These are phyloP conservation scores for Trypanosoma avium DNA, from an alignment of 208 protist species.

Conservation along the genomic window DNA sequence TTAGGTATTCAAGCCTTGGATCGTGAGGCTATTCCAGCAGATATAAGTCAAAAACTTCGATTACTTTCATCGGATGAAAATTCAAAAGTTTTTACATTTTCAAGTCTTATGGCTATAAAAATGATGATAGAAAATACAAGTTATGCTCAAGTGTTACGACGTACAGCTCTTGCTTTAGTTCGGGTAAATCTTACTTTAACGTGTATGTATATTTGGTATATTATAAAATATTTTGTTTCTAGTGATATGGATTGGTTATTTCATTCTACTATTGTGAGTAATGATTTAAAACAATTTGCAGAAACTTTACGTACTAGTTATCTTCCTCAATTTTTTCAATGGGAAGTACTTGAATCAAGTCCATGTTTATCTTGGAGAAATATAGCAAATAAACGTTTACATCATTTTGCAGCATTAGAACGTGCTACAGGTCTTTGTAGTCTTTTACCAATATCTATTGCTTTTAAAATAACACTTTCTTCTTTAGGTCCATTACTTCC, in stretches of 20 bases:
- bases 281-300: not conserved
- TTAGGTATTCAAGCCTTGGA: not conserved
- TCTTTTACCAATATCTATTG: not conserved
- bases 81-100: conserved; percentile 12
- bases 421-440: conserved; percentile 19
- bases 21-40: not conserved
- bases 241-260: conserved; percentile 5
- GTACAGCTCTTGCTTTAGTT: conserved; percentile 5
- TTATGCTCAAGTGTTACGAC: conserved; percentile 1
- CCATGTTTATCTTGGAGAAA: conserved; percentile 15
- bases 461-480: conserved; percentile 3
- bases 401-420: conserved; percentile 16
- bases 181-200: not conserved
- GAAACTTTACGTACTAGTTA: not conserved
- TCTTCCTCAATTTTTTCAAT: not conserved
- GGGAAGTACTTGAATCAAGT: not conserved
- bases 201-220: conserved; percentile 15
- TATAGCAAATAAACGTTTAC: not conserved
- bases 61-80: not conserved
- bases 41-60: not conserved
- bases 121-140: conserved; percentile 17
- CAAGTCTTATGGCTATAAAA: conserved; percentile 11
- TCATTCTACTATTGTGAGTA: not conserved
- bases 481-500: conserved; percentile 4
- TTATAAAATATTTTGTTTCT: conserved; percentile 22